Base-by-base conservation (phyloP, 257 asterid species). In the Nyctanthes arbortristis region DNA sequence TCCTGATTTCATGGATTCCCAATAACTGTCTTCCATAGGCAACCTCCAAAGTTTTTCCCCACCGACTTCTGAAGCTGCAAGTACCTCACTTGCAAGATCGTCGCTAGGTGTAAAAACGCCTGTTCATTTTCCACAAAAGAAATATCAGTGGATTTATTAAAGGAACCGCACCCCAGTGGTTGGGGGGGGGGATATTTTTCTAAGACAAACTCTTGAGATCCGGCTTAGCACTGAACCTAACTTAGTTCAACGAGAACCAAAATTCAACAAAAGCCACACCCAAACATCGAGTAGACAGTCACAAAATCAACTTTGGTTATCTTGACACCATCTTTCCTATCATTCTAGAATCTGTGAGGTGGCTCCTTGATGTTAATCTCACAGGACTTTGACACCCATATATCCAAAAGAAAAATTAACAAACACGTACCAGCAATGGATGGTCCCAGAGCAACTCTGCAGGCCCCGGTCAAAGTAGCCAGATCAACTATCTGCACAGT, bases 11-110 rank as follows among this genome's bases (percentile, higher is more conserved):
- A 94, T 94, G 4, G 89, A 72, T 47, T 94, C 99, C 99, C 99
- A 94, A 32, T 94, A 94, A 70, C 90, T 87, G 37, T 94, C 99
- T 82, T 94, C 99, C 89, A 94, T 43, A 0, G 97, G 99, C 90
- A 94, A 64, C 78, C 99, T 89, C 97, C 99, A 94, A 28, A 94
- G 87, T 60, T 91, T 94, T 71, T 94, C 99, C 34, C 97, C 97
- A 33, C 93, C 82, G 10, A 55, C 57, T 84, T 89, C 97, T 16
- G 97, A 82, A 29, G 99, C 97, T 57, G 78, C 89, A 27, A 85
- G 67, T 2, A 94, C 96, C 74, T 94, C 97, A 75, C 79, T 81
- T 14, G 99, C 96, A 61, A 94, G 87, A 57, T 85, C 88, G 68
- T 94, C 99, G 29, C 82, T 88, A 0, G 99, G 90, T 1, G 99